Evolutionary conservation across 208 protist genomes (phyloP).

Genomic region (Acanthamoeba pearcei): DNA sequence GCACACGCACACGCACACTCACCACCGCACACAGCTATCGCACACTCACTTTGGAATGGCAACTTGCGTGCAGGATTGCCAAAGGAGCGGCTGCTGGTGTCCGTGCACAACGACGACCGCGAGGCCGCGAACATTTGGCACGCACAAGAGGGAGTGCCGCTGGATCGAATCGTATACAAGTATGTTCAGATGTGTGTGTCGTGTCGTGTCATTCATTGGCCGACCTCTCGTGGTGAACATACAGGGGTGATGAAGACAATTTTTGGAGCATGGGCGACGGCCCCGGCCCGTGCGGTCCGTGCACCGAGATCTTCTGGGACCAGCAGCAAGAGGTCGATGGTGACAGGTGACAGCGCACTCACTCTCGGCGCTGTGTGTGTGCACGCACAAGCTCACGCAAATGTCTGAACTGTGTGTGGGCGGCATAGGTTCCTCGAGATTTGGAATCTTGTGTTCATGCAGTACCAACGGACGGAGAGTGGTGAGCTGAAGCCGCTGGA

Average conservation of each 20-base stretch:
- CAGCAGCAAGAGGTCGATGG: constrained; percentile 74
- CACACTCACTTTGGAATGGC: not conserved
- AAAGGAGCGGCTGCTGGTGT: constrained; percentile 66
- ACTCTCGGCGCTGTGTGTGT: not conserved
- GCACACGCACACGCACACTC: not conserved
- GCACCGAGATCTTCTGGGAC: constrained; percentile 87
- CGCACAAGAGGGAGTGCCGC: constrained; percentile 32
- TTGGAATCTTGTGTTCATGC: constrained; percentile 88
- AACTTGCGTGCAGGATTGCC: not conserved
- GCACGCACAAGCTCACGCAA: not conserved
- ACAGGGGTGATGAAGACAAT: constrained; percentile 80
- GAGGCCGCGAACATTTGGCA: constrained; percentile 57
- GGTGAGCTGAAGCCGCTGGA: constrained; percentile 56
- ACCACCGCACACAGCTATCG: not conserved
- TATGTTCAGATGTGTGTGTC: not conserved
- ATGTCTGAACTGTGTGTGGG: not conserved
- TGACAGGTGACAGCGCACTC: constrained; percentile 33
- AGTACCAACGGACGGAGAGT: constrained; percentile 49
- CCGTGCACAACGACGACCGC: constrained; percentile 72
- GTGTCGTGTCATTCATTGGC: not conserved
- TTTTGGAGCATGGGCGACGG: constrained; percentile 82
- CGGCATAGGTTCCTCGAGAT: constrained; percentile 79
- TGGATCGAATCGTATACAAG: constrained; percentile 28
- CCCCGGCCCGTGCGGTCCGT: constrained; percentile 83
- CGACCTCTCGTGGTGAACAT: too few relatives aligned